Evolutionary conservation across 495 filamentous ascomycete genomes (phyloP).

Genomic region (Penicillium odoratum): DNA sequence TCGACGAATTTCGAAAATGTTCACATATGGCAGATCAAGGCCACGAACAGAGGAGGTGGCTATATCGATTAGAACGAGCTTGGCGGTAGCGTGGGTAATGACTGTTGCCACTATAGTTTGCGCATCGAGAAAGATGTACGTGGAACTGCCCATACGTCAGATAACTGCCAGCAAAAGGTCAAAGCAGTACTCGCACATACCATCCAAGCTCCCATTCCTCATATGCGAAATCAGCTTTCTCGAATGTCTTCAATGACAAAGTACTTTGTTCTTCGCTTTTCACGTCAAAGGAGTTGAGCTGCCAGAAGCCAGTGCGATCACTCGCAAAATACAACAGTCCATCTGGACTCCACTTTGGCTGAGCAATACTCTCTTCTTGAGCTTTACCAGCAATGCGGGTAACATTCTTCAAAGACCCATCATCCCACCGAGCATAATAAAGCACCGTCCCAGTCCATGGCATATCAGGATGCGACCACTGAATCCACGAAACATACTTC

Average conservation of each 20-base stretch:
- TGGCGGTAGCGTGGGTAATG: conserved; percentile 27
- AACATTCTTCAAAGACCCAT: conserved; percentile 23
- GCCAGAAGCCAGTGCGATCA: conserved; percentile 44
- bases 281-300: conserved; percentile 34
- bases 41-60: conserved; percentile 16
- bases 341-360: conserved; percentile 46
- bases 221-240: conserved; percentile 41
- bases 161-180: background rate
- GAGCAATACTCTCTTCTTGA: conserved; percentile 35
- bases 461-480: conserved; percentile 54
- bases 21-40: conserved; percentile 27
- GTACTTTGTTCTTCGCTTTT: conserved; percentile 3
- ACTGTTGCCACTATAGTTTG: conserved; percentile 35
- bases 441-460: conserved; percentile 48
- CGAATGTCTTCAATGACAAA: conserved; percentile 29
- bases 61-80: conserved; percentile 24
- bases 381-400: conserved; percentile 32
- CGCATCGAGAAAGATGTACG: conserved; percentile 38
- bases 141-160: conserved; percentile 22
- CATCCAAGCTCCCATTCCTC: conserved; percentile 41
- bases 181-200: conserved; percentile 19
- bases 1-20: conserved; percentile 20
- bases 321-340: conserved; percentile 45
- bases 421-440: conserved; percentile 36
- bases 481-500: conserved; percentile 44